Base-by-base conservation (phyloP, 1,284 basidiomycete genomes). In the Cystobasidium sp. region DNA sequence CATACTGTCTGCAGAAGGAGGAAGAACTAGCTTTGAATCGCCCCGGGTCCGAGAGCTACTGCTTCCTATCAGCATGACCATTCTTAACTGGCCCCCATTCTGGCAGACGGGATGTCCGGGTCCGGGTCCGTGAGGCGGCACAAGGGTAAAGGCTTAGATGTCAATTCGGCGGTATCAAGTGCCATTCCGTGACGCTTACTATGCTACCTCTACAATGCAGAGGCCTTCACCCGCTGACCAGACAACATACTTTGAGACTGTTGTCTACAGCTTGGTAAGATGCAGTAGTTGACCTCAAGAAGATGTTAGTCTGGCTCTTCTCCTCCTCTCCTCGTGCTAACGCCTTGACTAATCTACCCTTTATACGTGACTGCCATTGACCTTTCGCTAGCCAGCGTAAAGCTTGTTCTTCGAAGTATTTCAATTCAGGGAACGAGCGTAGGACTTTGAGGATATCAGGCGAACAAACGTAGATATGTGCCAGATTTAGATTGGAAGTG, bases 391-490 rank as follows among this genome's bases (percentile, higher is more conserved):
- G 31, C 43, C 58, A 76, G 24, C 63, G 75, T 37, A 76, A 16
- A 5, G 68, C 63, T 44, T 76, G 63, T 44, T 76, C 69, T 46
- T 64, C 52, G 31, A 76, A 74, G 52, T 39, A 64, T 14, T 64
- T 41, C 6, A 73, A 47, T 46, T 65, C 63, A 10, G 70, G 71
- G 20, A 72, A 62, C n/a, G 64, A 59, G 8, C 49, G 20, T 39
- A 80, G 66, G 49, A 79, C 47, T 12, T 71, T 74, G 14, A 80
- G 76, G 24, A 80, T 44, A n/a, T 73, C 66, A 12, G 70, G 55
- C n/a, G 79, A 79, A 46, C 75, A 93, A 51, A 96, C 88, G 80
- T 96, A 97, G 58, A 96, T 90, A 81, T 97, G 94, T 0, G 93
- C 91, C 79, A 97, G 93, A 78, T 90, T 88, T 55, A 92, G 86